Evolutionary conservation across 495 filamentous ascomycete species (phyloP).

Genomic region (Penicillium mononematosum): DNA sequence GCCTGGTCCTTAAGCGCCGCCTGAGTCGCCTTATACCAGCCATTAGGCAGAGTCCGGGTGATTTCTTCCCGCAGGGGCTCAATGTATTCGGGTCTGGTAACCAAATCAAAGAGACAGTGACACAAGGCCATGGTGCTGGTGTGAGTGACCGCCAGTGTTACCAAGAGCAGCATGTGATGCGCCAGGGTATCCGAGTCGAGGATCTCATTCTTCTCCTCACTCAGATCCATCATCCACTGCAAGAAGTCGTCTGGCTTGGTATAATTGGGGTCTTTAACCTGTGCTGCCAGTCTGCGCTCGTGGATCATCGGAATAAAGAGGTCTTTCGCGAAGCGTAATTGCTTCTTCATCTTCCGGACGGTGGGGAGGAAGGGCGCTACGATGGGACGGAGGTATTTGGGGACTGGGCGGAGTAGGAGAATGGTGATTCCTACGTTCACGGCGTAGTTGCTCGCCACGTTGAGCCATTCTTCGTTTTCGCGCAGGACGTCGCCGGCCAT

Average conservation of each 20-base stretch:
- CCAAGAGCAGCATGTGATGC: conserved; percentile 29
- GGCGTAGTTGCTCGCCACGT: conserved; percentile 53
- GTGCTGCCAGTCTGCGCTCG: conserved; percentile 22
- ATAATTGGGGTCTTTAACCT: conserved; percentile 20
- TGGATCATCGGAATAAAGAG: conserved; percentile 35
- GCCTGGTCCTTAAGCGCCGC: conserved; percentile 18
- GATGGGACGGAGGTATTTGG: conserved; percentile 36
- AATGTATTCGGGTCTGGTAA: conserved; percentile 31
- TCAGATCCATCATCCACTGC: conserved; percentile 42
- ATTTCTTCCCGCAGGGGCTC: conserved; percentile 35
- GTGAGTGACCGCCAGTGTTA: conserved; percentile 34
- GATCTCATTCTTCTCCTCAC: conserved; percentile 23
- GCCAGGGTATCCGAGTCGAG: conserved; percentile 27
- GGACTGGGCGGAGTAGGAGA: conserved; percentile 33
- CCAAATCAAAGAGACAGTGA: conserved; percentile 37
- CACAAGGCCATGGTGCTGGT: conserved; percentile 36
- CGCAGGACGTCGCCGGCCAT: conserved; percentile 55
- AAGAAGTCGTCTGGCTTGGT: conserved; percentile 39
- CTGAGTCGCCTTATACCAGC: conserved; percentile 28
- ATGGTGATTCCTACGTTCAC: conserved; percentile 43
- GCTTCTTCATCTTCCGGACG: conserved; percentile 25
- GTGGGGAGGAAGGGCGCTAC: conserved; percentile 33
- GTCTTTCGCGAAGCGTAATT: conserved; percentile 24
- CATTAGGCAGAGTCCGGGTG: conserved; percentile 19
- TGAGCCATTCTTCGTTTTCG: conserved; percentile 55